phyloP scores from a whole-genome alignment of 768 basidiomycete species.

The Plicaturopsis crispa region DNA sequence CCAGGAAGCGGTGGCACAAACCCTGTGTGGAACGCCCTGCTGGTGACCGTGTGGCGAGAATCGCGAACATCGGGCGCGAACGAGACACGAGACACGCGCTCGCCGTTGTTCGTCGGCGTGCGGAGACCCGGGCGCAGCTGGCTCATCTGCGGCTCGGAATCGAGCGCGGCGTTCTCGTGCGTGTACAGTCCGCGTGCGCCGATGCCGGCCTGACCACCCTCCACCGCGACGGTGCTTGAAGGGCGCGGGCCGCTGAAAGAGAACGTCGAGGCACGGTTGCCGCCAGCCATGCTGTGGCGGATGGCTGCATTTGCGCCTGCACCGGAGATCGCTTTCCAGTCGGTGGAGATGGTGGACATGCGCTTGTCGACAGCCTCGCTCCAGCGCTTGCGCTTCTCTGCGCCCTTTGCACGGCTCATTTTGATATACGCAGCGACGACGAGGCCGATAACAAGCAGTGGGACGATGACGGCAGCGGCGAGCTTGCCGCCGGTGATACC shows the following conservation, averaged over 20 bases:
- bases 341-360: slow-evolving; percentile 73
- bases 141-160: slow-evolving; percentile 21
- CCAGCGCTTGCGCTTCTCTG: slow-evolving; percentile 50
- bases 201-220: slow-evolving; percentile 35
- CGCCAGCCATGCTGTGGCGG: slow-evolving; percentile 54
- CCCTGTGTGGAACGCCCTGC: slow-evolving; percentile 34
- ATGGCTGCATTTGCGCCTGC: slow-evolving; percentile 72
- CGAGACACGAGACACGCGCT: slow-evolving; percentile 56
- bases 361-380: slow-evolving; percentile 67
- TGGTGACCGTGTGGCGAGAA: slow-evolving; percentile 31
- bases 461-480: slow-evolving; percentile 57
- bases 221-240: slow-evolving; percentile 31
- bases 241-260: slow-evolving; percentile 53
- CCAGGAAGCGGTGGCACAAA: slow-evolving; percentile 34
- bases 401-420: slow-evolving; percentile 39
- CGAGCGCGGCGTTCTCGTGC: slow-evolving; percentile 9
- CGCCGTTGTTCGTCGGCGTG: slow-evolving; percentile 27
- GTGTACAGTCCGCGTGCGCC: slow-evolving; percentile 25
- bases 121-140: slow-evolving; percentile 50
- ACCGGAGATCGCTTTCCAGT: slow-evolving; percentile 68
- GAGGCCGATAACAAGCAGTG: slow-evolving; percentile 46
- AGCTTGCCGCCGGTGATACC: slow-evolving; percentile 44
- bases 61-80: slow-evolving; percentile 58
- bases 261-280: slow-evolving; percentile 37
- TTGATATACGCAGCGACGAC: slow-evolving; percentile 43